These are phyloP conservation scores for Plasmopara muralis DNA, from an alignment of 352 stramenopile species.

Conservation along the genomic window DNA sequence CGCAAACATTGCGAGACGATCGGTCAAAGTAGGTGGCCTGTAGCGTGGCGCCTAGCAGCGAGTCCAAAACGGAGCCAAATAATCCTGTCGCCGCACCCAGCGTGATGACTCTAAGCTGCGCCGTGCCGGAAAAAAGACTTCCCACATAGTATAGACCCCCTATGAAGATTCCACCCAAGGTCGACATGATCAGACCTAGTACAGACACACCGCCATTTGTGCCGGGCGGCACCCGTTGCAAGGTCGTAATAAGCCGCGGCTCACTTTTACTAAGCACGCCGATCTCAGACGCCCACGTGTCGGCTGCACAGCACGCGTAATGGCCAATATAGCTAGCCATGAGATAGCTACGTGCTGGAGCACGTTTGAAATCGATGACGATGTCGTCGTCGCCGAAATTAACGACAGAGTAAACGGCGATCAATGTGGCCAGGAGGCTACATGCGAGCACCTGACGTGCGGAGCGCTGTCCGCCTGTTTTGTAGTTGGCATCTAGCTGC, in stretches of 20 bases:
- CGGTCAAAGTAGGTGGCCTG: conserved; percentile 69
- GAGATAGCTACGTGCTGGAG: conserved; percentile 38
- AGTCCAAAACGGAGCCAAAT: conserved; percentile 77
- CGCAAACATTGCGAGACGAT: conserved; percentile 52
- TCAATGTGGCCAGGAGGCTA: conserved; percentile 51
- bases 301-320: conserved; percentile 89
- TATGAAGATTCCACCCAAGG: conserved; percentile 84
- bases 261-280: conserved; percentile 78
- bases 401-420: conserved; percentile 52
- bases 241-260: conserved; percentile 85
- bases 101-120: conserved; percentile 43
- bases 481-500: conserved; percentile 66
- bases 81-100: conserved; percentile 57
- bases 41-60: conserved; percentile 73
- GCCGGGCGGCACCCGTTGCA: conserved; percentile 74
- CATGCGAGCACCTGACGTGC: conserved; percentile 74
- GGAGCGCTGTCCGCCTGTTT: conserved; percentile 68
- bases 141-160: conserved; percentile 61
- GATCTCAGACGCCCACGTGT: conserved; percentile 94
- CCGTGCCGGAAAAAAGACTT: conserved; percentile 30
- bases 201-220: conserved; percentile 93
- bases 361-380: conserved; percentile 30
- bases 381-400: conserved; percentile 36
- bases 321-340: conserved; percentile 85
- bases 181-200: conserved; percentile 72